A percentile compares a stretch with the other conserved stretches of the same genome.
phyloP scores from a whole-genome alignment of 164 flowering plant genomes.

The Magnolia sinica region DNA sequence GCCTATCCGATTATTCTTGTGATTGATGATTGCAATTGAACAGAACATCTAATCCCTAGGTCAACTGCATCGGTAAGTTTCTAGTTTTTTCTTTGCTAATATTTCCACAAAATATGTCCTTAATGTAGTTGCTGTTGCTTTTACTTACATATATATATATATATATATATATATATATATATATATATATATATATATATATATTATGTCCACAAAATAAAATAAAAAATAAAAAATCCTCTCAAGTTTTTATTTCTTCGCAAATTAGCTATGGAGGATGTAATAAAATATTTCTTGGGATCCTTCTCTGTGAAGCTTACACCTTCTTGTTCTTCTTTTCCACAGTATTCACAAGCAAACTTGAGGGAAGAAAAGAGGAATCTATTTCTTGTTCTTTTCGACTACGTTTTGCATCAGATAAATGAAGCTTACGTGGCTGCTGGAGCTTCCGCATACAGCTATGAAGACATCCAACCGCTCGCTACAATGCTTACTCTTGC shows the following conservation, averaged over 20 bases:
- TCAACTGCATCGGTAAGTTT: too few relatives aligned
- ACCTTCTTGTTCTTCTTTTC: constrained; percentile 8
- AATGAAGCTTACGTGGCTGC: constrained; percentile 57
- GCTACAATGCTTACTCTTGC: constrained; percentile 68
- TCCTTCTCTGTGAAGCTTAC: background rate
- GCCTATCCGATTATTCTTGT: too few relatives aligned
- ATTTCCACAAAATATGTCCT: too few relatives aligned
- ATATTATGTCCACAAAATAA: too few relatives aligned
- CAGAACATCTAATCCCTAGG: too few relatives aligned
- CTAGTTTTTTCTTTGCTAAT: too few relatives aligned
- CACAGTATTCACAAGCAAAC: constrained; percentile 81
- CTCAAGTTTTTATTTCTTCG: too few relatives aligned
- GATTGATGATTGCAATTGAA: too few relatives aligned
- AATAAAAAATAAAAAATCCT: background rate
- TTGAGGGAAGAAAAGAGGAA: constrained; percentile 85
- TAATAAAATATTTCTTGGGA: background rate
- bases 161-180: too few relatives aligned
- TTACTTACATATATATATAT: too few relatives aligned
- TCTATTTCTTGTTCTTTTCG: constrained; percentile 78
- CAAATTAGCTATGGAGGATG: background rate
- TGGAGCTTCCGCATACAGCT: constrained; percentile 66
- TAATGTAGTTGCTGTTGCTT: too few relatives aligned
- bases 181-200: too few relatives aligned
- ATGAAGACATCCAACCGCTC: constrained; percentile 75
- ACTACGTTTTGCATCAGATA: constrained; percentile 79